Base-by-base conservation (phyloP, 2,329 filamentous ascomycete species). In the Aaosphaeria arxii region DNA sequence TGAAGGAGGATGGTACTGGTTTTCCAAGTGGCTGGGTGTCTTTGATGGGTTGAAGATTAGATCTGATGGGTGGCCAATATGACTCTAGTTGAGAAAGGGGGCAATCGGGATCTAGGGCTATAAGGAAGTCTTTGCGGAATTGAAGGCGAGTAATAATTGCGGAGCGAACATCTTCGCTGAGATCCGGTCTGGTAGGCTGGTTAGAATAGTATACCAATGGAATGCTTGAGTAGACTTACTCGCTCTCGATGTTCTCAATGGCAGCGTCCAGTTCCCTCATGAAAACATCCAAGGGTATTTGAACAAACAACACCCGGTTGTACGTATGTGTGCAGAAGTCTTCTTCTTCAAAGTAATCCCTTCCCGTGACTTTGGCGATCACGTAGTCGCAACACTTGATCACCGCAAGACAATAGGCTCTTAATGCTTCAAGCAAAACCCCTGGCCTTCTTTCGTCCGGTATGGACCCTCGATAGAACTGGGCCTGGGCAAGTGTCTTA, bases 331-430 rank as follows among this genome's bases (percentile, higher is more conserved):
- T 91, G 17, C 95, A 89, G 65, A 99, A 96, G 63, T 99, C 94
- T 71, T 99, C 94, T 72, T 99, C 94, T 86, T 99, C 94, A 60
- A 92, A 97, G 65, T 87, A 96, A 58, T 95, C 87, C 66, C 96
- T 89, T n/a, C 79, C 79, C 46, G 84, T 85, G 52, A 97, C 86
- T 41, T 85, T 82, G 43, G 85, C 78, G 53, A 94, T 89, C 9
- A 95, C 88, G 58, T 84, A 83, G 53, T 85, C 84, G 64, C 91
- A 96, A 24, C 85, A 84, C 67, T 96, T 96, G 49, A 96, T 76
- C 48, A 96, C 71, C 0, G 84, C 89, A 4, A 96, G 70, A 61
- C 91, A 96, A 66, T 96, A 99, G 0, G 91, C 88, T 51, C 90
- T 81, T 30, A 99, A 75, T 1, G 94, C 79, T 39, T 81, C 74